phyloP scores from a whole-genome alignment of 2,329 filamentous ascomycete genomes.

The Claviceps capensis region DNA sequence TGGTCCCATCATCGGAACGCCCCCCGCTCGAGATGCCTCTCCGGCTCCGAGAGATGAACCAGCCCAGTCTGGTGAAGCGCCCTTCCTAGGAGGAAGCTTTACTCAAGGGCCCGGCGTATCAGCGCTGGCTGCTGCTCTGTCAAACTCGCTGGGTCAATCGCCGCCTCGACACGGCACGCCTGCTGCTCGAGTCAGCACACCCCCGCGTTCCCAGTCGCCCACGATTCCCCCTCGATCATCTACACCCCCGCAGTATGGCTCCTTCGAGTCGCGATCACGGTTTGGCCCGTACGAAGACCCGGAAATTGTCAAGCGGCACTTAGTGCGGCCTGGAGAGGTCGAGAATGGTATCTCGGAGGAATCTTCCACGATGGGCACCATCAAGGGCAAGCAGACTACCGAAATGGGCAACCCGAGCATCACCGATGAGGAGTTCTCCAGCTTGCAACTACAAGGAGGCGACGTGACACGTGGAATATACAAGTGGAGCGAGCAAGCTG shows the following conservation, averaged over 20 bases:
- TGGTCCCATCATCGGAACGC: conserved; percentile 35
- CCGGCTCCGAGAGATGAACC: conserved; percentile 14
- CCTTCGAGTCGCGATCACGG: conserved; percentile 59
- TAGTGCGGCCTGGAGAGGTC: conserved; percentile 54
- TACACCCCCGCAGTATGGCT: conserved; percentile 68
- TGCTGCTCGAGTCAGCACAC: conserved; percentile 44
- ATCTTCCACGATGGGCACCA: conserved; percentile 26
- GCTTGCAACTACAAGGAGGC: conserved; percentile 80
- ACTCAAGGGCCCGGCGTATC: conserved; percentile 70
- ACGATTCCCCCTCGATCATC: conserved; percentile 23
- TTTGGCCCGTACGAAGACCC: conserved; percentile 63
- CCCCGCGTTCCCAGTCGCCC: conserved; percentile 28
- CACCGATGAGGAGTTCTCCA: conserved; percentile 79
- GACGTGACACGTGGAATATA: conserved; percentile 94
- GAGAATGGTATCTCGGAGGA: conserved; percentile 32
- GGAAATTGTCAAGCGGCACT: conserved; percentile 79
- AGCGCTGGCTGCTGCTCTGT: conserved; percentile 76
- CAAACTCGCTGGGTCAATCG: conserved; percentile 55
- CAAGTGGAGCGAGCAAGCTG: conserved; percentile 84
- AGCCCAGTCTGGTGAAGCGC: conserved; percentile 34
- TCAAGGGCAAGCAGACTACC: conserved; percentile 41
- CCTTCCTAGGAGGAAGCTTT: conserved; percentile 51
- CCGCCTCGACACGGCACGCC: conserved; percentile 59
- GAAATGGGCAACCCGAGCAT: conserved; percentile 22
- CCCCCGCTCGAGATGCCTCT: conserved; percentile 23